These are phyloP conservation scores for Tuber indicum DNA, from an alignment of 495 filamentous ascomycete species.

Conservation along the genomic window DNA sequence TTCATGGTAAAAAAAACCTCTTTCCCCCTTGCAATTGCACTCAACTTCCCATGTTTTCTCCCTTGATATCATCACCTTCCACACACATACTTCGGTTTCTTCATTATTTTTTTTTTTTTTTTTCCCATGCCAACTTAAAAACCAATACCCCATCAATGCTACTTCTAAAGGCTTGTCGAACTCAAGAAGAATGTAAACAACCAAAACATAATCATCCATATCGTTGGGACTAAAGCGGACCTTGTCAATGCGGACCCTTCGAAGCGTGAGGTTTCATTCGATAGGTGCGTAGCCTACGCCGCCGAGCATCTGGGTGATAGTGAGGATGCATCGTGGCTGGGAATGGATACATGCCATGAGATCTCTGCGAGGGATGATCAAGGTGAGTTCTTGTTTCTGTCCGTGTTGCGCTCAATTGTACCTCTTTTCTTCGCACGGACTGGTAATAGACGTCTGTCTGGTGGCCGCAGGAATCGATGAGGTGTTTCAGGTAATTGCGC, in stretches of 20 bases:
- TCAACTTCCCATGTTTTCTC: slow-evolving; percentile 2
- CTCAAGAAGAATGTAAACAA: slow-evolving; percentile 44
- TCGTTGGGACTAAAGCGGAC: slow-evolving; percentile 93
- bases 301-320: slow-evolving; percentile 63
- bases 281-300: slow-evolving; percentile 88
- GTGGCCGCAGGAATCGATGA: slow-evolving; percentile 64
- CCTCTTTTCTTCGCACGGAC: background rate
- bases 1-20: slow-evolving; percentile 52
- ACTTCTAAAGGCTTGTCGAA: slow-evolving; percentile 35
- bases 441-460: slow-evolving; percentile 1
- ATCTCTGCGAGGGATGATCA: slow-evolving; percentile 91
- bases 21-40: background rate
- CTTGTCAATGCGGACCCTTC: slow-evolving; percentile 74
- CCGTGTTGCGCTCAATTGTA: background rate
- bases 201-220: slow-evolving; percentile 76
- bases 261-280: slow-evolving; percentile 76
- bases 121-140: slow-evolving; percentile 3
- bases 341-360: slow-evolving; percentile 96
- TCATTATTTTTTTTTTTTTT: background rate
- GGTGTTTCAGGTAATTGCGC: slow-evolving; percentile 88
- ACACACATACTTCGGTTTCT: background rate
- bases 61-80: background rate
- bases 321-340: slow-evolving; percentile 48
- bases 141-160: slow-evolving; percentile 3
- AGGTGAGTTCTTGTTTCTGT: slow-evolving; percentile 42